Percentiles rank a stretch among this genome's conserved stretches.
Conservation (phyloP, 2,329 filamentous ascomycete genomes). For the Phyllosticta paracitricarpa region DNA sequence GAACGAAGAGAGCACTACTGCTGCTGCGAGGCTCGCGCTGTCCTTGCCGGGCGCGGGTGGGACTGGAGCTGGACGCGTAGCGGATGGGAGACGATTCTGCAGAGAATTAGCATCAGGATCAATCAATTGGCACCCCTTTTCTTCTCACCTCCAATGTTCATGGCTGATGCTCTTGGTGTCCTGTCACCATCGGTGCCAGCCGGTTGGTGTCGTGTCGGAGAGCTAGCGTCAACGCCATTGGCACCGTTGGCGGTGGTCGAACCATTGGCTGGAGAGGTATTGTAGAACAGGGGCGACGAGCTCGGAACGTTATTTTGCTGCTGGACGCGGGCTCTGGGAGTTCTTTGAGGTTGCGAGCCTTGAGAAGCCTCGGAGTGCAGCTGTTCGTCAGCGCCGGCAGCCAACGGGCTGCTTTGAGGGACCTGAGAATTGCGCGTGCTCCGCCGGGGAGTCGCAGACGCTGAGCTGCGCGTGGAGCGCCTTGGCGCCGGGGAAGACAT, state of each 20-base stretch:
- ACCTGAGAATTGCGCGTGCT: constrained; percentile 45
- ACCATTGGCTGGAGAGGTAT: constrained; percentile 46
- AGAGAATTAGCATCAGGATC: constrained; percentile 12
- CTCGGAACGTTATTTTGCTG: constrained; percentile 37
- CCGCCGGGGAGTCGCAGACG: constrained; percentile 46
- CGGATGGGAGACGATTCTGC: constrained; percentile 85
- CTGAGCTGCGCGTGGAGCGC: constrained; percentile 45
- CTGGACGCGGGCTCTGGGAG: constrained; percentile 36
- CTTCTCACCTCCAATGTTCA: constrained; percentile 51
- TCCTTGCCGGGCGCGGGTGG: constrained; percentile 49
- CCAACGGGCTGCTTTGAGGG: constrained; percentile 39
- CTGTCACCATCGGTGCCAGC: constrained; percentile 49
- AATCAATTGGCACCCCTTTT: background rate
- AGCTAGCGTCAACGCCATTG: constrained; percentile 19
- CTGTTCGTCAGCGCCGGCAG: constrained; percentile 33
- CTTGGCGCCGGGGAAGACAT: constrained; percentile 56
- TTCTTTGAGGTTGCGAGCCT: constrained; percentile 20
- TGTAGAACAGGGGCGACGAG: constrained; percentile 76
- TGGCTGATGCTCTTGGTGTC: constrained; percentile 58
- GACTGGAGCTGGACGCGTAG: constrained; percentile 85
- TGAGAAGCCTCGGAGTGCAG: constrained; percentile 33
- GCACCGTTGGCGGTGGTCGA: constrained; percentile 29
- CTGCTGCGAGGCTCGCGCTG: constrained; percentile 64
- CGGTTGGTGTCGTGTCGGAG: constrained; percentile 34
- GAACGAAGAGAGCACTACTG: constrained; percentile 78